These are phyloP conservation scores for Trifolium dubium DNA, from an alignment of 306 rosid species.

Conservation along the genomic window DNA sequence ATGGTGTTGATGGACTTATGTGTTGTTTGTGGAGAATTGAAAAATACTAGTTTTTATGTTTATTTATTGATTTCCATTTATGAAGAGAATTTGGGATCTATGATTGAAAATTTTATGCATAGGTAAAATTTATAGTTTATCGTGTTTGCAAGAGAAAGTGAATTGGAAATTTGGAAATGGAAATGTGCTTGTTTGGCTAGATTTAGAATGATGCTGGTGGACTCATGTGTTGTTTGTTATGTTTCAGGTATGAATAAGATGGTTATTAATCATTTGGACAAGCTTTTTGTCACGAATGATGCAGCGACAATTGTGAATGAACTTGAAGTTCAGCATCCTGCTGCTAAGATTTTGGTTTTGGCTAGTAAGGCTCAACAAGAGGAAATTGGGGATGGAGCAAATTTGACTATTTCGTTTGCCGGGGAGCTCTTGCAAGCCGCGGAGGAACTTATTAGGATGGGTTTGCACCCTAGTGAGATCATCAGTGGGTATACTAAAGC, in stretches of 20 bases:
- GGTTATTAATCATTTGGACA: constrained; percentile 97
- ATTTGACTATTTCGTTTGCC: constrained; percentile 85
- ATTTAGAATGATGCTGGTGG: constrained; percentile 21
- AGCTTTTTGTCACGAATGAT: constrained; percentile 91
- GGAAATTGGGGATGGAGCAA: constrained; percentile 96
- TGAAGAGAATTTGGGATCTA: not conserved
- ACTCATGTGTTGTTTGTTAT: not conserved
- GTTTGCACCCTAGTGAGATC: constrained; percentile 91
- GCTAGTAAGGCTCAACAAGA: constrained; percentile 93
- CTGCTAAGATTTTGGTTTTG: constrained; percentile 93
- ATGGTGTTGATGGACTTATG: no score
- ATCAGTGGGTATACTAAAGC: constrained; percentile 92
- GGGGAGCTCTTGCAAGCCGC: constrained; percentile 91
- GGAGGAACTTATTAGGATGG: constrained; percentile 95
- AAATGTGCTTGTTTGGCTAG: not conserved
- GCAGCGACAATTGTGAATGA: constrained; percentile 88
- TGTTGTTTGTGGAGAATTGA: not conserved
- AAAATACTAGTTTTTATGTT: not conserved
- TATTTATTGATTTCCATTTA: not conserved
- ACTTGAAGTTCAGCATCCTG: constrained; percentile 97
- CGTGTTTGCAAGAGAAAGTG: not conserved
- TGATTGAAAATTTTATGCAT: not conserved
- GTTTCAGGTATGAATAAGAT: constrained; percentile 88
- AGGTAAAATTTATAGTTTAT: not conserved
- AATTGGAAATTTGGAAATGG: not conserved